phyloP scores from a whole-genome alignment of 2,329 filamentous ascomycete genomes.

The Magnaporthales sp. region DNA sequence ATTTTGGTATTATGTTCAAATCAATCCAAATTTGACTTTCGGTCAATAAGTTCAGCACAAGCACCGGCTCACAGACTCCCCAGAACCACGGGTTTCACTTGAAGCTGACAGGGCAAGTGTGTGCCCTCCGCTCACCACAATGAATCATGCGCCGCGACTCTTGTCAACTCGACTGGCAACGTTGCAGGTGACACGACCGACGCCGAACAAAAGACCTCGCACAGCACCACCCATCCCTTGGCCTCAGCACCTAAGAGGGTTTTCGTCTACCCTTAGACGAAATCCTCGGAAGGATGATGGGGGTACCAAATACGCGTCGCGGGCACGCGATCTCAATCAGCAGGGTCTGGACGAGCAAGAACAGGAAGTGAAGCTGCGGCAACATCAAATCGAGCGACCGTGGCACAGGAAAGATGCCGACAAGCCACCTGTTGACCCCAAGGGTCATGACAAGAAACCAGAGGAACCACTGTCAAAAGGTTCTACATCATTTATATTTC shows the following conservation, averaged over 20 bases:
- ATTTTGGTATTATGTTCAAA: not conserved
- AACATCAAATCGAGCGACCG: constrained; percentile 51
- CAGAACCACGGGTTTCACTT: not conserved
- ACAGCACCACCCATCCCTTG: not conserved
- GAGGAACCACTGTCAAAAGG: constrained; percentile 22
- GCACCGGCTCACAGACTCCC: not conserved
- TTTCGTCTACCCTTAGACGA: not conserved
- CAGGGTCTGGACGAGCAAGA: constrained; percentile 26
- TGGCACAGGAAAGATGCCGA: constrained; percentile 57
- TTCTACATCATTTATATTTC: constrained; percentile 7
- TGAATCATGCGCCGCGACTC: not conserved
- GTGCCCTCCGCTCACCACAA: not conserved
- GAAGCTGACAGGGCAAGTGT: not conserved
- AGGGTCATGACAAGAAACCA: constrained; percentile 16
- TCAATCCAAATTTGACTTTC: not conserved
- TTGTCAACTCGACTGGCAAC: not conserved
- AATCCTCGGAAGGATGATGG: not conserved
- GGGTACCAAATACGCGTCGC: constrained; percentile 14
- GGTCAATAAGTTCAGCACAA: not conserved
- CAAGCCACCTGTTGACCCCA: constrained; percentile 18
- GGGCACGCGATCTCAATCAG: constrained; percentile 20
- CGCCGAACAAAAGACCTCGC: not conserved
- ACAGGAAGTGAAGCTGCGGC: constrained; percentile 33
- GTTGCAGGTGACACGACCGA: not conserved
- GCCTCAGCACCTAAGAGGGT: not conserved